Conservation (phyloP, 139 green algal species). For the Chlamydomonas eustigma region DNA sequence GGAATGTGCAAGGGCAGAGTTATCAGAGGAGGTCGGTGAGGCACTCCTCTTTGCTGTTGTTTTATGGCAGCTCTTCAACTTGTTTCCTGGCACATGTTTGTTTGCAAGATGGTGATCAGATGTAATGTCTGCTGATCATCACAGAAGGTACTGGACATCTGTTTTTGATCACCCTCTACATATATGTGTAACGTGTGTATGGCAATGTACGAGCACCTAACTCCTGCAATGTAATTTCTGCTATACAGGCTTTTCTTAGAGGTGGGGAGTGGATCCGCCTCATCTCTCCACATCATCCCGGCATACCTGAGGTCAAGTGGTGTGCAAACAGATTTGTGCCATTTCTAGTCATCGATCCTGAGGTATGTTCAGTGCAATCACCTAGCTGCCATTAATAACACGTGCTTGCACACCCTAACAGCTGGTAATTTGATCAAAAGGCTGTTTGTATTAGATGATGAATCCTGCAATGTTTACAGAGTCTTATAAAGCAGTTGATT, state of each 20-base stretch:
- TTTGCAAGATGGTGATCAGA: too few species aligned
- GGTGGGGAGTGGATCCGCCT: conserved; percentile 69
- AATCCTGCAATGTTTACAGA: neutral
- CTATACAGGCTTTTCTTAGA: conserved; percentile 54
- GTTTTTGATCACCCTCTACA: neutral
- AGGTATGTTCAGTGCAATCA: too few species aligned
- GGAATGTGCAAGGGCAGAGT: conserved; percentile 37
- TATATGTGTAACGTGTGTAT: neutral
- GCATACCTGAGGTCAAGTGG: conserved; percentile 84
- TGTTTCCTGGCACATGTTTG: too few species aligned
- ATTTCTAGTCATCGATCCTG: conserved; percentile 61
- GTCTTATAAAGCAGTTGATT: neutral
- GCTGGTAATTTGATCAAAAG: neutral
- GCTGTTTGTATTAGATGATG: neutral
- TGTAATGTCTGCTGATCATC: neutral
- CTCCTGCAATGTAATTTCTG: neutral
- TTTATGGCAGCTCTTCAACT: neutral
- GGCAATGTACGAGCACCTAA: neutral
- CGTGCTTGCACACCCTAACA: too few species aligned
- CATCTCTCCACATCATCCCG: conserved; percentile 49
- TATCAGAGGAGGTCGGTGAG: neutral
- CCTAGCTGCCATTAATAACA: too few species aligned
- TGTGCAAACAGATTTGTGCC: conserved; percentile 74
- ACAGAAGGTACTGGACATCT: neutral
- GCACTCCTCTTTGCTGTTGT: conserved; percentile 7